phyloP scores from a whole-genome alignment of 352 stramenopile species.

The Pythium rishiriense region DNA sequence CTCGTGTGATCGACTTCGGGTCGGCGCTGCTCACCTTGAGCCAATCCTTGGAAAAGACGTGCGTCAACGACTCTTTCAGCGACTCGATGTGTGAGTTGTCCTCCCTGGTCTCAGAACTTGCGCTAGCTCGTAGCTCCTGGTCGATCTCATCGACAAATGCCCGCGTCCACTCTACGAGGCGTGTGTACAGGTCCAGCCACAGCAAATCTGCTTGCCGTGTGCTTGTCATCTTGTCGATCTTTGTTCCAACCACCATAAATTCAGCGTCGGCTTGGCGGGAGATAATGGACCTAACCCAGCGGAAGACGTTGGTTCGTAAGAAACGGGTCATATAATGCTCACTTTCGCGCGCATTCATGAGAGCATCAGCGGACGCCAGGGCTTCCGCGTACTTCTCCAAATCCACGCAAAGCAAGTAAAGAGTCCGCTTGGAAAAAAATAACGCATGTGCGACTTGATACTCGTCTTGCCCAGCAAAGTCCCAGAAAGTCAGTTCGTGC shows the following conservation, averaged over 20 bases:
- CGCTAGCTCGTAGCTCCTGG: background rate
- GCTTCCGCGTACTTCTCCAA: constrained; percentile 15
- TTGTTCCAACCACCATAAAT: constrained; percentile 24
- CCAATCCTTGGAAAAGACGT: constrained; percentile 15
- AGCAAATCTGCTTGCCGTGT: background rate
- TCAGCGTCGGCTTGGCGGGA: constrained; percentile 21
- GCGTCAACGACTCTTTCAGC: background rate
- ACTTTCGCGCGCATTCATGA: background rate
- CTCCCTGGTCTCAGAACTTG: background rate
- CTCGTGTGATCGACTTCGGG: constrained; percentile 1
- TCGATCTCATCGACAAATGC: constrained; percentile 11
- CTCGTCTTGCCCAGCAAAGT: constrained; percentile 18
- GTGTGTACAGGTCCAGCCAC: constrained; percentile 5
- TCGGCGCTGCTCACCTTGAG: constrained; percentile 14
- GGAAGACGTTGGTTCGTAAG: constrained; percentile 15
- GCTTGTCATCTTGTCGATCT: constrained; percentile 17
- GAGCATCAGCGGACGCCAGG: background rate
- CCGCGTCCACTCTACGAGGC: constrained; percentile 1
- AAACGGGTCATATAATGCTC: constrained; percentile 12
- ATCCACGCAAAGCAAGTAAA: constrained; percentile 25
- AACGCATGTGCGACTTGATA: constrained; percentile 18
- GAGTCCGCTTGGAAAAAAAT: constrained; percentile 22
- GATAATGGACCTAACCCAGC: constrained; percentile 22
- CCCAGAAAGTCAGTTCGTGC: constrained; percentile 18
- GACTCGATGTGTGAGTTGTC: constrained; percentile 5